Evolutionary conservation across 768 basidiomycete species (phyloP).

Genomic region (Paxillus rubicundulus): DNA sequence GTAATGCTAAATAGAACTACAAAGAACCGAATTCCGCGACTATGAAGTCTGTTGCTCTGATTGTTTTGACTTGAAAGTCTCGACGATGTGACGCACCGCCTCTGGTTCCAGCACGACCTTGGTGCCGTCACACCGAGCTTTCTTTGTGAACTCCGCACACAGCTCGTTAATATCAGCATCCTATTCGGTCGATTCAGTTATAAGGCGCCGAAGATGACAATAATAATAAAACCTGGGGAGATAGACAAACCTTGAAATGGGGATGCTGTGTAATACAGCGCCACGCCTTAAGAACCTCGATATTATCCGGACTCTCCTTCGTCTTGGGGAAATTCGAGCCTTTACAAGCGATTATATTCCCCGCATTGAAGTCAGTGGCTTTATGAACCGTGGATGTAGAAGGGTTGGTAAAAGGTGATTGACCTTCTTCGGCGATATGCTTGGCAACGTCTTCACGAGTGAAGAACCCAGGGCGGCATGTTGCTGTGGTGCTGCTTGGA

Average conservation of each 20-base stretch:
- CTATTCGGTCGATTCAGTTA: constrained; percentile 32
- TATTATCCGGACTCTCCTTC: constrained; percentile 64
- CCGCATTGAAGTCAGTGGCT: constrained; percentile 42
- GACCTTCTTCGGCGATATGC: constrained; percentile 51
- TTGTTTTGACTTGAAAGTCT: constrained; percentile 35
- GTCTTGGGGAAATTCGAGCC: constrained; percentile 70
- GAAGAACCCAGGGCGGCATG: not conserved
- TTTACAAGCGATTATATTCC: constrained; percentile 61
- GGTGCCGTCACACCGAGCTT: constrained; percentile 81
- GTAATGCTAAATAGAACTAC: not conserved
- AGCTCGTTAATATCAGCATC: constrained; percentile 77
- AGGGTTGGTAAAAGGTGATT: constrained; percentile 51
- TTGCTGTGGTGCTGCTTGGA: constrained; percentile 29
- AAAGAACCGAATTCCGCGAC: not conserved
- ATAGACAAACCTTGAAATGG: constrained; percentile 62
- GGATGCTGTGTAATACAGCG: constrained; percentile 71
- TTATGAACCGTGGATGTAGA: constrained; percentile 34
- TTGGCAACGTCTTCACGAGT: constrained; percentile 52
- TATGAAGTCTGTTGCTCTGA: constrained; percentile 16
- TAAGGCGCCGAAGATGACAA: not conserved
- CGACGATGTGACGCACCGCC: constrained; percentile 43
- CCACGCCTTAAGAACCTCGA: constrained; percentile 81
- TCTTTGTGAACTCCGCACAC: constrained; percentile 74
- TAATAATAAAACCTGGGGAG: constrained; percentile 1
- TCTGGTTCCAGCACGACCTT: constrained; percentile 71